Conservation (phyloP, 2,329 filamentous ascomycete species). For the Colletotrichum sp. region DNA sequence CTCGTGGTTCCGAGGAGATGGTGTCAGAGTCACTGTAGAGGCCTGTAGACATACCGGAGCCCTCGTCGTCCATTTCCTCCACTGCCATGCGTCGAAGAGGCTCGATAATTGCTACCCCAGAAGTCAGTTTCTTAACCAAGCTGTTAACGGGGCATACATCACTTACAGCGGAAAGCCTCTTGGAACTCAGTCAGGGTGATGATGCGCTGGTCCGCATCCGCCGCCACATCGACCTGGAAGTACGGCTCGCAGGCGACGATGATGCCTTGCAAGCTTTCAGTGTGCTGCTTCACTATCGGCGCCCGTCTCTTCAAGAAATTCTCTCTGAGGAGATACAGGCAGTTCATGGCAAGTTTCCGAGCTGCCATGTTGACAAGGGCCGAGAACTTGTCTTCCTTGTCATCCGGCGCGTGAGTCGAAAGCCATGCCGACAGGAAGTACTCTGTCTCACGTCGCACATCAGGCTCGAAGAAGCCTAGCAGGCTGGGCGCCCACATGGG, state of each 20-base stretch:
- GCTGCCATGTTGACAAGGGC: conserved; percentile 39
- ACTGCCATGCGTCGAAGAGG: conserved; percentile 60
- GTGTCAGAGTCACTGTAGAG: conserved; percentile 40
- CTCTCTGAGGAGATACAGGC: conserved; percentile 52
- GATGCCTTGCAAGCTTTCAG: conserved; percentile 46
- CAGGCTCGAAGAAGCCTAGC: conserved; percentile 50
- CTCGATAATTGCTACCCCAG: conserved; percentile 43
- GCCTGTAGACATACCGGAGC: conserved; percentile 55
- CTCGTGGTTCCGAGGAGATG: conserved; percentile 35
- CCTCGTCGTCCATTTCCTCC: conserved; percentile 64
- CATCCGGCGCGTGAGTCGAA: conserved; percentile 18
- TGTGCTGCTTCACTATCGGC: conserved; percentile 47
- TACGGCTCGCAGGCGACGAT: conserved; percentile 47
- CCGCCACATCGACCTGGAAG: conserved; percentile 31
- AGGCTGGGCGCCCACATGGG: conserved; percentile 58
- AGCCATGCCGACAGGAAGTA: conserved; percentile 48
- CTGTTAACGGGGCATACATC: background rate
- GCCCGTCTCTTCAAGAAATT: conserved; percentile 46
- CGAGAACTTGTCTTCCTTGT: conserved; percentile 33
- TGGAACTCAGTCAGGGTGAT: conserved; percentile 31
- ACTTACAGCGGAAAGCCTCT: conserved; percentile 42
- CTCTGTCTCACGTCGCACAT: conserved; percentile 47
- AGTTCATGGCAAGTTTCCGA: conserved; percentile 45
- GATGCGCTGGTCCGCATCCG: background rate
- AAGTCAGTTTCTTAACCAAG: background rate